A percentile compares a stretch with the other conserved stretches of the same genome.
Conservation (phyloP, 306 rosid species). For the Vigna trinervia region DNA sequence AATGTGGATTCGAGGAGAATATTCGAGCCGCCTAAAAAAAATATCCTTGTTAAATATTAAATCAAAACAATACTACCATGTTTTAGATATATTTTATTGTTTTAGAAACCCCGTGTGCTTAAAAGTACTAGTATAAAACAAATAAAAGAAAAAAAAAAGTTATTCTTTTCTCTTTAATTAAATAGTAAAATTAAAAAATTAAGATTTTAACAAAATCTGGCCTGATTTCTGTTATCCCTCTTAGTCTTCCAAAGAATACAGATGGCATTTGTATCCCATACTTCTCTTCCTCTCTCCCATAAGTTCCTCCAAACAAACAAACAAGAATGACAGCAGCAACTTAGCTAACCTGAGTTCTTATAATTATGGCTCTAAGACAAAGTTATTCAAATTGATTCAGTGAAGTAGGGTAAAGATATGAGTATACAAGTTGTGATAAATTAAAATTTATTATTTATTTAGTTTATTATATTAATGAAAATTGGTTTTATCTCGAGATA, state of each 20-base stretch:
- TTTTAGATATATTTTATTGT: too few relatives aligned
- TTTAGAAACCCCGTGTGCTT: too few relatives aligned
- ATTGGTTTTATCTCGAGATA: too few relatives aligned
- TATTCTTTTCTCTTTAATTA: background rate
- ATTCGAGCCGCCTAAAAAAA: slow-evolving; percentile 36
- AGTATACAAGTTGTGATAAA: too few relatives aligned
- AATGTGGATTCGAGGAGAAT: slow-evolving; percentile 47
- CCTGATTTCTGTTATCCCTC: too few relatives aligned
- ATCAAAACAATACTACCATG: too few relatives aligned
- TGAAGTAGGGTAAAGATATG: too few relatives aligned
- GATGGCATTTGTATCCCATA: background rate
- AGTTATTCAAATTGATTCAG: too few relatives aligned
- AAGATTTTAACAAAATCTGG: background rate
- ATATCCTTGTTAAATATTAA: background rate
- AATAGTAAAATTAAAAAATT: too few relatives aligned
- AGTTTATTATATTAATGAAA: too few relatives aligned
- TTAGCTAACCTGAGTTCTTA: background rate
- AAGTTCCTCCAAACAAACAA: background rate
- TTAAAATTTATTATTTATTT: too few relatives aligned
- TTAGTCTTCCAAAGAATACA: background rate
- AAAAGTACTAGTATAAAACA: too few relatives aligned
- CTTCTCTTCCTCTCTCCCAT: background rate
- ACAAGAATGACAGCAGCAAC: background rate
- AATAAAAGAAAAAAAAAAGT: background rate
- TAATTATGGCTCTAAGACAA: background rate